Evolutionary conservation across 2,329 filamentous ascomycete genomes (phyloP).

Genomic region (Penicillium sp.): DNA sequence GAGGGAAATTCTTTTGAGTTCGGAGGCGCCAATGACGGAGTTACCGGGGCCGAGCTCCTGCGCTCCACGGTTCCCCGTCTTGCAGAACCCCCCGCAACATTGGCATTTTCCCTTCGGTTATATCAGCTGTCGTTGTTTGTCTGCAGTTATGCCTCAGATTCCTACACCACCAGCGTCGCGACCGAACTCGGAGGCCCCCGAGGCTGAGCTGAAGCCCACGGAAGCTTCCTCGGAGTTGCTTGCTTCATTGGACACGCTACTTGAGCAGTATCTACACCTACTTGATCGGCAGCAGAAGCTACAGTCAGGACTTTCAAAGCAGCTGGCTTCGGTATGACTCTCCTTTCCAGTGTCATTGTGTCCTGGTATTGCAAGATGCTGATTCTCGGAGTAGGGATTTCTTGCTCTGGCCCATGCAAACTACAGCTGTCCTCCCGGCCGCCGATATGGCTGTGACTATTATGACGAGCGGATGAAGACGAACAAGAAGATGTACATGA

Average conservation of each 20-base stretch:
- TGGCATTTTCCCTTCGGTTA: background rate
- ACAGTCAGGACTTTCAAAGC: slow-evolving; percentile 35
- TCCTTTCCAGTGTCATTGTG: background rate
- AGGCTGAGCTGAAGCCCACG: slow-evolving; percentile 17
- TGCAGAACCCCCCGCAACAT: background rate
- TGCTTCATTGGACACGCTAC: slow-evolving; percentile 37
- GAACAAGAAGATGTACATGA: slow-evolving; percentile 36
- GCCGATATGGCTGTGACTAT: slow-evolving; percentile 47
- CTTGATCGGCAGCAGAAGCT: slow-evolving; percentile 43
- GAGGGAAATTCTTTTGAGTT: slow-evolving; percentile 38
- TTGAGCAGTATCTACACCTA: slow-evolving; percentile 43
- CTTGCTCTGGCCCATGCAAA: slow-evolving; percentile 48
- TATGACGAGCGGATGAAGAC: slow-evolving; percentile 52
- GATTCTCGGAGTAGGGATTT: slow-evolving; percentile 40
- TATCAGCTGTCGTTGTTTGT: background rate
- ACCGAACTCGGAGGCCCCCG: slow-evolving; percentile 26
- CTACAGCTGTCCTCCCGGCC: slow-evolving; percentile 43
- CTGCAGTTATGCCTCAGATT: slow-evolving; percentile 30
- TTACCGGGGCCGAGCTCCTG: slow-evolving; percentile 33
- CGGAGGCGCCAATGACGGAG: slow-evolving; percentile 36
- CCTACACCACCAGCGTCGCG: slow-evolving; percentile 35
- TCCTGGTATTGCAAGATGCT: slow-evolving; percentile 11
- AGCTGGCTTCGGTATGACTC: slow-evolving; percentile 38
- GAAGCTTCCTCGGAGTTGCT: slow-evolving; percentile 26
- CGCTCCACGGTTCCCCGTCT: slow-evolving; percentile 10